Conservation (phyloP, 148 eudicot genomes). For the Linanthus parryae region DNA sequence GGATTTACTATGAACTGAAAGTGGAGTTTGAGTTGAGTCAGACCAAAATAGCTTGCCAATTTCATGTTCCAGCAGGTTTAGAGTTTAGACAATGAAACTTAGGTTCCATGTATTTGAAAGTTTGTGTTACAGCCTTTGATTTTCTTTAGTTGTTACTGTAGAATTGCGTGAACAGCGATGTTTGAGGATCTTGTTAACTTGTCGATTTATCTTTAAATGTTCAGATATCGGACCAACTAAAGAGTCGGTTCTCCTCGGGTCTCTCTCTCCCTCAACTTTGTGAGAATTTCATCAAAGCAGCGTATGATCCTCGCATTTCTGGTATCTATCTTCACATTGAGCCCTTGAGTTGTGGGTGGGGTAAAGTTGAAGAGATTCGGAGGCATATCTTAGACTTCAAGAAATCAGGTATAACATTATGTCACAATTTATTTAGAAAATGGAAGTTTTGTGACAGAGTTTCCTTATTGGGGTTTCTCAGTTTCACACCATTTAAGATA, state of each 20-base stretch:
- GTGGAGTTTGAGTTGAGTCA: too few species aligned
- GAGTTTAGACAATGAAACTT: too few species aligned
- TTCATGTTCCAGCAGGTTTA: too few species aligned
- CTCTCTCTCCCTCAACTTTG: constrained; percentile 92
- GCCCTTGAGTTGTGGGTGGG: constrained; percentile 83
- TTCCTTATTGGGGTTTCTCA: too few species aligned
- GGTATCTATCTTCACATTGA: constrained; percentile 93
- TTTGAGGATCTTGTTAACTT: neutral
- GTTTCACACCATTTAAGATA: too few species aligned
- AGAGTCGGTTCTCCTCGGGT: constrained; percentile 60
- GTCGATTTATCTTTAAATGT: constrained; percentile 5
- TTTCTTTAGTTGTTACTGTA: neutral
- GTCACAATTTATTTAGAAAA: too few species aligned
- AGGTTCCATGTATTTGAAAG: too few species aligned
- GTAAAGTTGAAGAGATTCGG: constrained; percentile 84
- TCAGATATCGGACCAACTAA: constrained; percentile 85
- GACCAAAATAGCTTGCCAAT: too few species aligned
- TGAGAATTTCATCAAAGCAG: constrained; percentile 85
- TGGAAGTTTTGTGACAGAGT: too few species aligned
- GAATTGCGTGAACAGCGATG: neutral
- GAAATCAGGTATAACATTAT: constrained; percentile 62
- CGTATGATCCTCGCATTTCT: constrained; percentile 88
- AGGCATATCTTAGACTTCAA: constrained; percentile 80
- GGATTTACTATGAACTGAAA: neutral
- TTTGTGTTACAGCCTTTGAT: too few species aligned